Percentiles rank a stretch among this genome's conserved stretches.
Conservation (phyloP, 768 basidiomycete genomes). For the Serendipita indica region DNA sequence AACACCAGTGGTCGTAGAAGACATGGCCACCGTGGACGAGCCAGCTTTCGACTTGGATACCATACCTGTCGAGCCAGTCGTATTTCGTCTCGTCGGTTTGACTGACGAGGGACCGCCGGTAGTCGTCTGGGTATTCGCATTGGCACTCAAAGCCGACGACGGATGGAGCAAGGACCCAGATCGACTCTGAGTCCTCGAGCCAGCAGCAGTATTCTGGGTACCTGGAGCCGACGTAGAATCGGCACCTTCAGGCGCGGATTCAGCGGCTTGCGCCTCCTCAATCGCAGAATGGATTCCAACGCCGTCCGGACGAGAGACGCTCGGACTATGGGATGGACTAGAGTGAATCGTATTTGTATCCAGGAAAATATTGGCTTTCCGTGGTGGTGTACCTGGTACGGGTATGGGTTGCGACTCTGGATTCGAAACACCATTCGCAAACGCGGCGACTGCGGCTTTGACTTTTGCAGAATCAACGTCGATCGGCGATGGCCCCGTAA, state of each 20-base stretch:
- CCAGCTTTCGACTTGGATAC: conserved; percentile 14
- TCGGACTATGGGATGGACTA: too few relatives aligned
- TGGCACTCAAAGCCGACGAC: not conserved
- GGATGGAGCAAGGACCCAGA: not conserved
- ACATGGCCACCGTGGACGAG: conserved; percentile 20
- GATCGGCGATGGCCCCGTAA: not conserved
- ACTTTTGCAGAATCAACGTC: not conserved
- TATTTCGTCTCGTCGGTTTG: conserved; percentile 51
- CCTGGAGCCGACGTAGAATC: not conserved
- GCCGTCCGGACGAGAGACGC: not conserved
- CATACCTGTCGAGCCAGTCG: conserved; percentile 38
- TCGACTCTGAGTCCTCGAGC: too few relatives aligned
- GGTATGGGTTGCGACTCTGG: too few relatives aligned
- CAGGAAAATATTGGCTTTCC: not conserved
- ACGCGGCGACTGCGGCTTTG: not conserved
- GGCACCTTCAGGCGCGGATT: not conserved
- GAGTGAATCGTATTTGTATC: not conserved
- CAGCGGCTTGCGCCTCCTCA: not conserved
- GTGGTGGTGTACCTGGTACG: not conserved
- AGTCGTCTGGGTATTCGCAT: not conserved
- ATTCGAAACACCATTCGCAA: not conserved
- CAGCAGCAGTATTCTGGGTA: not conserved
- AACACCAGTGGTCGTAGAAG: conserved; percentile 23
- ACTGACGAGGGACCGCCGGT: not conserved
- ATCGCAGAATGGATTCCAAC: not conserved